Evolutionary conservation across 257 asterid genomes (phyloP), one percentile per base, ranked within the genome.

Genomic region (Salvia miltiorrhiza): DNA sequence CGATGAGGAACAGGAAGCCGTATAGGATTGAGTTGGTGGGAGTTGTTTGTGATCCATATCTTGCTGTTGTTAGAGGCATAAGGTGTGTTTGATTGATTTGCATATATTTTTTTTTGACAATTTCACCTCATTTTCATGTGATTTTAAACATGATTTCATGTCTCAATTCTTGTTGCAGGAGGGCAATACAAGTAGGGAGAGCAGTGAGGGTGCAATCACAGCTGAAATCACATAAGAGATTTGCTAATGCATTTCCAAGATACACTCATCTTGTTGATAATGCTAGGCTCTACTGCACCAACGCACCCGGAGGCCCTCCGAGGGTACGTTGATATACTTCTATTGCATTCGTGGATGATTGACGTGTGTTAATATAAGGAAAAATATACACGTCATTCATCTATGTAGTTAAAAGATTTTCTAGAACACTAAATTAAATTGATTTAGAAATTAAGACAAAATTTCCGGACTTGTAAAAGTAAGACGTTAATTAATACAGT

Each of bases 121-220:
- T 52, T 24, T 0, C 12, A n/a, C 30, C 20, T 49, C 8, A n/a
- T n/a, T n/a, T n/a, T 50, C 1, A 3, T 11, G 21, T 50, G 58
- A 52, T 52, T 23, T 3, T 52, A 9, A 45, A 17, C 9, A 10
- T 54, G 39, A 54, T 21, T 24, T 24, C 4, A 45, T 44, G 20
- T 16, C 4, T 45, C 8, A 21, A 48, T 30, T 53, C n/a, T 1
- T 28, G 47, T 55, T 63, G 69, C 82, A 93, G 98, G 95, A 81
- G 98, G 67, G 98, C 99, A 19, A 85, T 90, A 71, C 88, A 86
- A 30, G 69, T 86, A 67, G 88, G 96, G 41, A 88, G 97, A 70
- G 98, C 98, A 17, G 97, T 93, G 66, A 83, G 97, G 78, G 98
- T 93, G 67, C 84, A 90, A 26, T 76, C 96, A 56, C 97, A 93